Conservation (phyloP, 371 early-diverging fungal species). For the Parasitella parasitica region DNA sequence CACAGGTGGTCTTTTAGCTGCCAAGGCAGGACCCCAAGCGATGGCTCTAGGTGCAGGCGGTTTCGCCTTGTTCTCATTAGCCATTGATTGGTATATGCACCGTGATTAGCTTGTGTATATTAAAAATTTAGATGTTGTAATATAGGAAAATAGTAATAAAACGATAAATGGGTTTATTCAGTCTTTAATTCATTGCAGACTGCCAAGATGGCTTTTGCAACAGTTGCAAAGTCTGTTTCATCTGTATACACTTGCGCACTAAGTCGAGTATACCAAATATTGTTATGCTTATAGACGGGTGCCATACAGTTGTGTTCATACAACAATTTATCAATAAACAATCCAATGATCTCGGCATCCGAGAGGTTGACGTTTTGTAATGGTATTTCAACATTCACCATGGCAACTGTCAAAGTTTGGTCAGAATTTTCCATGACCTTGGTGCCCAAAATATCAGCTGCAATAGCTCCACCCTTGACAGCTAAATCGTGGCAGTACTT, state of each 20-base stretch:
- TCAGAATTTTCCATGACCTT: conserved; percentile 54
- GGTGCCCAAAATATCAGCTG: conserved; percentile 60
- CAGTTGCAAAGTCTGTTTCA: conserved; percentile 47
- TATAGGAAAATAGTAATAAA: conserved; percentile 6
- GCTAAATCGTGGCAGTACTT: conserved; percentile 58
- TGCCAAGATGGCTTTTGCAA: conserved; percentile 45
- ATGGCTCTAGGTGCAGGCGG: conserved; percentile 86
- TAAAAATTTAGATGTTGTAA: background rate
- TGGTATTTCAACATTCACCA: conserved; percentile 66
- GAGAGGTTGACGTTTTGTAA: conserved; percentile 37
- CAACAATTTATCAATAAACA: conserved; percentile 37
- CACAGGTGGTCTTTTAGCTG: conserved; percentile 89
- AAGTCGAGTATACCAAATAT: conserved; percentile 52
- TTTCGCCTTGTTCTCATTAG: conserved; percentile 94
- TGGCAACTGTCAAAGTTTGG: conserved; percentile 36
- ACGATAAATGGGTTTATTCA: background rate
- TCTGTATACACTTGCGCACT: conserved; percentile 64
- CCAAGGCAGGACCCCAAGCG: conserved; percentile 78
- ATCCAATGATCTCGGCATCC: conserved; percentile 15
- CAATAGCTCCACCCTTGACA: conserved; percentile 53
- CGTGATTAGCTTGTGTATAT: conserved; percentile 17
- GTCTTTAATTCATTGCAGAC: conserved; percentile 20
- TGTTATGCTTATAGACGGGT: conserved; percentile 48
- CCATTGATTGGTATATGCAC: conserved; percentile 82
- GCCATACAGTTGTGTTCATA: conserved; percentile 44